phyloP scores from a whole-genome alignment of 2,329 filamentous ascomycete species.

The Aspergillus jensenii region DNA sequence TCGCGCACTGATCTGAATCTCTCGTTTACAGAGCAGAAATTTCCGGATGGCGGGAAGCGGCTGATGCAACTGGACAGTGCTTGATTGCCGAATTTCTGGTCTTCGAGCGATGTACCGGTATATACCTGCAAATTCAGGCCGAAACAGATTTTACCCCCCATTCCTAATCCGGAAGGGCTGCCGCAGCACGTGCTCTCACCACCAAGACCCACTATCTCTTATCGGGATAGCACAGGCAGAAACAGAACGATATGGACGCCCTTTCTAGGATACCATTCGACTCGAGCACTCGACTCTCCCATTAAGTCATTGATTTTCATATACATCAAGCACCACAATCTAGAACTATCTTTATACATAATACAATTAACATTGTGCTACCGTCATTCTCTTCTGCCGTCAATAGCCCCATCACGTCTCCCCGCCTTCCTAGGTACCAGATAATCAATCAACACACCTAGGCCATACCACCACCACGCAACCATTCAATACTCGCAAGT shows the following conservation, averaged over 20 bases:
- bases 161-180: background rate
- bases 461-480: background rate
- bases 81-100: too few species aligned
- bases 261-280: background rate
- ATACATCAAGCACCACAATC: background rate
- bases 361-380: background rate
- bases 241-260: background rate
- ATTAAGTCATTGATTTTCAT: background rate
- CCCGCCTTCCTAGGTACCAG: background rate
- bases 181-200: conserved; percentile 7
- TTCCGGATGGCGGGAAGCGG: too few species aligned
- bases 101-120: background rate
- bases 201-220: conserved; percentile 8
- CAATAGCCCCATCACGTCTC: background rate
- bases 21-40: too few species aligned
- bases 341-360: background rate
- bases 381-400: background rate
- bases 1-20: too few species aligned
- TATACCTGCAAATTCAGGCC: conserved; percentile 8
- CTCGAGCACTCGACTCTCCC: background rate
- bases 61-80: too few species aligned
- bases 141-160: background rate
- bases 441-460: background rate
- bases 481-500: background rate
- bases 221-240: conserved; percentile 2